Percentiles rank a stretch among this genome's conserved stretches.
Conservation (phyloP, 2,329 filamentous ascomycete species). For the Diaporthe nobilis region DNA sequence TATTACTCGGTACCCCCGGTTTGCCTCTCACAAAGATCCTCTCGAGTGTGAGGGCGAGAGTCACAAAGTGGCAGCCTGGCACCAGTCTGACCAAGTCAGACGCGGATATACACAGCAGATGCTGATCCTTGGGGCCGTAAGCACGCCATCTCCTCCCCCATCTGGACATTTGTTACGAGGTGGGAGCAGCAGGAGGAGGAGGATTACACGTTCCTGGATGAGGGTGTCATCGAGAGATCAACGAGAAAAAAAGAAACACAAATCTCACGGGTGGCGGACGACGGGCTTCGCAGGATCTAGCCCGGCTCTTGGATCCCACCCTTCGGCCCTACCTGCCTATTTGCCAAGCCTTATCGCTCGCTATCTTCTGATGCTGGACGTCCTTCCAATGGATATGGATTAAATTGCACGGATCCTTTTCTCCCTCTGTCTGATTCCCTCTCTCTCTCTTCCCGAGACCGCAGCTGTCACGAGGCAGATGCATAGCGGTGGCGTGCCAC, state of each 20-base stretch:
- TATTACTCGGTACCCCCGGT: slow-evolving; percentile 23
- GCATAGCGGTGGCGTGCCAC: slow-evolving; percentile 17
- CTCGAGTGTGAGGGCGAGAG: not conserved
- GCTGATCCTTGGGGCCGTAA: slow-evolving; percentile 36
- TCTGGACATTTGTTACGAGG: slow-evolving; percentile 8
- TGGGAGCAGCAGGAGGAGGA: not conserved
- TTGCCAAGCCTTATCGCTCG: slow-evolving; percentile 7
- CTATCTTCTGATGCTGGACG: not conserved
- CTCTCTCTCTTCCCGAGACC: not conserved
- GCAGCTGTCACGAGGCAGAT: slow-evolving; percentile 10
- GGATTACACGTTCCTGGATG: slow-evolving; percentile 14
- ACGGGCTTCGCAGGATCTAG: slow-evolving; percentile 20
- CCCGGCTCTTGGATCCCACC: slow-evolving; percentile 2
- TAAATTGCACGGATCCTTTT: slow-evolving; percentile 8
- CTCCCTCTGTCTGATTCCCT: not conserved
- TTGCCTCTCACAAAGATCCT: slow-evolving; percentile 33
- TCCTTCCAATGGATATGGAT: not conserved
- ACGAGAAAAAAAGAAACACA: not conserved
- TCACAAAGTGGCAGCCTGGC: slow-evolving; percentile 17
- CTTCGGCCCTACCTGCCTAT: slow-evolving; percentile 1
- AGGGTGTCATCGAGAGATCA: not conserved
- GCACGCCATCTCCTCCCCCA: slow-evolving; percentile 18
- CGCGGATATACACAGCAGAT: not conserved
- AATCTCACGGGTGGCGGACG: slow-evolving; percentile 15
- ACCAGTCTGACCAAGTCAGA: not conserved